These are phyloP conservation scores for Eucalyptus viminalis DNA, from an alignment of 345 rosid genomes.

Conservation along the genomic window DNA sequence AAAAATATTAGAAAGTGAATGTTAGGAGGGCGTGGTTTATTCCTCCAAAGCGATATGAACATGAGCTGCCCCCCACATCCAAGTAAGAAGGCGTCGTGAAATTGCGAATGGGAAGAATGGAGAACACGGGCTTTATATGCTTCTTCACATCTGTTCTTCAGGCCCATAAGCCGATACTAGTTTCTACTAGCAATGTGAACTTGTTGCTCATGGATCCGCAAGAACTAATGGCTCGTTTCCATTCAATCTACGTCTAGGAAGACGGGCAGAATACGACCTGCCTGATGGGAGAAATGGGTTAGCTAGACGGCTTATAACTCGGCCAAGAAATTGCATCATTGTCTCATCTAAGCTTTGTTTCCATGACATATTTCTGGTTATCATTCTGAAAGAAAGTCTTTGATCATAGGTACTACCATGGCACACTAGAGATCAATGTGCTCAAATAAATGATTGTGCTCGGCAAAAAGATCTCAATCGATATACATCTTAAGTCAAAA, in stretches of 20 bases:
- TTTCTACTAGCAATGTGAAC: background rate
- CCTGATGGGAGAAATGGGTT: background rate
- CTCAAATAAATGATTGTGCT: background rate
- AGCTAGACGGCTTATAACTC: background rate
- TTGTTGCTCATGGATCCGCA: background rate
- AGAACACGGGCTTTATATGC: background rate
- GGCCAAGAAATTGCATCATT: background rate
- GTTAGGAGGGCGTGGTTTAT: no score
- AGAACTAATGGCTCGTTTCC: background rate
- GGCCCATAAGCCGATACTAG: background rate
- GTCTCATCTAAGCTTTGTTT: background rate
- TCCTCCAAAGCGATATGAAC: no score
- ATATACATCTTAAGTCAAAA: background rate
- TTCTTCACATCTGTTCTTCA: background rate
- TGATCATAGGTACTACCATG: background rate
- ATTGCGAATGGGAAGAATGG: background rate
- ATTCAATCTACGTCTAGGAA: background rate
- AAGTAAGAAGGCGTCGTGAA: background rate
- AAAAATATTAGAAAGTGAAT: no score
- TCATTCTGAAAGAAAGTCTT: background rate
- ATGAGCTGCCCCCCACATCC: background rate
- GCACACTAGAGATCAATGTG: background rate
- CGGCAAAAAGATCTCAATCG: background rate
- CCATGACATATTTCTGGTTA: background rate
- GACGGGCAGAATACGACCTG: background rate